Percentiles rank a stretch among this genome's conserved stretches.
Evolutionary conservation across 352 stramenopile species (phyloP).

Genomic region (Phytophthora cryptogea): DNA sequence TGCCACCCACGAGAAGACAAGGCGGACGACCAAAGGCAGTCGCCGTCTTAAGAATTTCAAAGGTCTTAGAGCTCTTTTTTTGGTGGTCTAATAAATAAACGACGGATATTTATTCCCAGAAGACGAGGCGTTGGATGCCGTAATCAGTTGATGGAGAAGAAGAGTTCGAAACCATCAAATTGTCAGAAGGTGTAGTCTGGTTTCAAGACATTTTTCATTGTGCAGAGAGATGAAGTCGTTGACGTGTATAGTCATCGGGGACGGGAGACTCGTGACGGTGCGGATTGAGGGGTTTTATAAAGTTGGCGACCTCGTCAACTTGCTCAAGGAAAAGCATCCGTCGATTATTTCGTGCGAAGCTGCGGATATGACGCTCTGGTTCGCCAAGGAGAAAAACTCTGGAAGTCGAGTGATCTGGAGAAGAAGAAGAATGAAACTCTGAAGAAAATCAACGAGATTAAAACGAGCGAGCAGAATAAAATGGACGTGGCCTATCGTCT

Average conservation of each 20-base stretch:
- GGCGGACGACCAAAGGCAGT: conserved; percentile 8
- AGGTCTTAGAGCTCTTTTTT: not conserved
- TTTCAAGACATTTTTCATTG: no score
- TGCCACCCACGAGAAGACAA: not conserved
- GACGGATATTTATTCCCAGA: conserved; percentile 25
- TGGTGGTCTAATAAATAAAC: conserved; percentile 25
- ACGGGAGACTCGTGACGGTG: not conserved
- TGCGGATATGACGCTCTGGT: not conserved
- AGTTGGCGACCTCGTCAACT: not conserved
- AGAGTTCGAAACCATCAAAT: no score
- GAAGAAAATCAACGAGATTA: not conserved
- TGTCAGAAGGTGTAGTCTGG: no score
- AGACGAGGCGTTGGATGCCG: not conserved
- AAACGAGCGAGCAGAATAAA: not conserved
- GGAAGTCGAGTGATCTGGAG: not conserved
- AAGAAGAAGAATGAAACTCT: not conserved
- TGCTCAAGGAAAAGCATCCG: conserved; percentile 1
- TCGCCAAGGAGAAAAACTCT: conserved; percentile 1
- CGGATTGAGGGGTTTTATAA: not conserved
- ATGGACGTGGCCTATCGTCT: conserved; percentile 2
- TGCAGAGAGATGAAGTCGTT: conserved; percentile 1
- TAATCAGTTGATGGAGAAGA: no score
- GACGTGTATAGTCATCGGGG: not conserved
- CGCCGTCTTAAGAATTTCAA: not conserved
- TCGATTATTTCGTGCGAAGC: conserved; percentile 1